Evolutionary conservation across 768 basidiomycete species (phyloP).

Genomic region (Boletus patriciae): DNA sequence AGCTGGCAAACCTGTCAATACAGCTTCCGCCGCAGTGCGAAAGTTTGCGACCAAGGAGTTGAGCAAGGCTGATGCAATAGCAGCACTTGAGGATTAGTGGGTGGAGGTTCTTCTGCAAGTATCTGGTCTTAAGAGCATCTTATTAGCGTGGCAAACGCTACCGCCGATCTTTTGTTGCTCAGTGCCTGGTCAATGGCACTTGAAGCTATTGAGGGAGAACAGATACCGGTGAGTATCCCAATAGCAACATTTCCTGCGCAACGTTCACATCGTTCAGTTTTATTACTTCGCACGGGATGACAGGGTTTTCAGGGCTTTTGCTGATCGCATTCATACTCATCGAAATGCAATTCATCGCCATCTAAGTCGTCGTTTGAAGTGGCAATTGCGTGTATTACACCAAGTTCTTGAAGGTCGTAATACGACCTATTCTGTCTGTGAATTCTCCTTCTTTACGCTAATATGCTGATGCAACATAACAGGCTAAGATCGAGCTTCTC

Average conservation of each 20-base stretch:
- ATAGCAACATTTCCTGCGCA: neutral
- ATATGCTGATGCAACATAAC: conserved; percentile 8
- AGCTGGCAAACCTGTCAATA: conserved; percentile 69
- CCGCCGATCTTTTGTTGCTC: conserved; percentile 79
- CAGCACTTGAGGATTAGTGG: conserved; percentile 87
- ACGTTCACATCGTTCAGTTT: conserved; percentile 38
- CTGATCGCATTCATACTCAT: conserved; percentile 40
- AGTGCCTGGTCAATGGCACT: conserved; percentile 73
- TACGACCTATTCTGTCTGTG: conserved; percentile 61
- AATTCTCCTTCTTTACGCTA: neutral
- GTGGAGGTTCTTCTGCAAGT: conserved; percentile 29
- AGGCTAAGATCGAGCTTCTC: conserved; percentile 68
- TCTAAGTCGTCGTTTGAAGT: conserved; percentile 58
- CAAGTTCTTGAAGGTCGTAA: conserved; percentile 65
- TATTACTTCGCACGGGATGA: conserved; percentile 95
- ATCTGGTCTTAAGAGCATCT: neutral
- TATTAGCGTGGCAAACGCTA: conserved; percentile 82
- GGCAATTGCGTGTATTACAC: conserved; percentile 66
- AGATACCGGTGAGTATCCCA: conserved; percentile 63
- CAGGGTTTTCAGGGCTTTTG: conserved; percentile 73
- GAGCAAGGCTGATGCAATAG: conserved; percentile 73
- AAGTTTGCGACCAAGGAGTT: conserved; percentile 87
- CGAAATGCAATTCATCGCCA: conserved; percentile 47
- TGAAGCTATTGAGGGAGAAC: conserved; percentile 57
- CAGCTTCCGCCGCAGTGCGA: conserved; percentile 73